Conservation (phyloP, 441 rosid genomes). For the Adansonia rubrostipa region DNA sequence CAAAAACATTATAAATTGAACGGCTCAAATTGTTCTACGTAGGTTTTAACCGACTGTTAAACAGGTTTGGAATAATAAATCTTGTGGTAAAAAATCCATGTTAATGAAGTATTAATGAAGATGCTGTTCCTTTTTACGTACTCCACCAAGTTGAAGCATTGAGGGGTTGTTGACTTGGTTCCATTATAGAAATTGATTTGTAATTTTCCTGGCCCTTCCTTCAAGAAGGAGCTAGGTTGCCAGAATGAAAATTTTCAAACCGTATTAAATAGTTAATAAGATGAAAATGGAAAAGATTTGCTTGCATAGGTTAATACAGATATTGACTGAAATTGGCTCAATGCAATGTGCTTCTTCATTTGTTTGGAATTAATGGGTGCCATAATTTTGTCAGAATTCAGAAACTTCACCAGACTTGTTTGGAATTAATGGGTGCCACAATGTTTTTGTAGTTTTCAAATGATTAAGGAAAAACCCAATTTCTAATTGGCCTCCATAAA, state of each 20-base stretch:
- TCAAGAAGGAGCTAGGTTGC: not conserved
- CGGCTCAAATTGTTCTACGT: not conserved
- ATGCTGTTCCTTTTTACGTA: not conserved
- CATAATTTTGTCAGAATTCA: not conserved
- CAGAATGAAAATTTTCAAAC: not conserved
- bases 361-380: not conserved
- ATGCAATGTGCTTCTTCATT: not conserved
- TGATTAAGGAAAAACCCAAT: not conserved
- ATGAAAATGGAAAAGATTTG: not conserved
- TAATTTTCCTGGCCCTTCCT: not conserved
- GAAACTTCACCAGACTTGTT: not conserved
- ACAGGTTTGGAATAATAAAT: not conserved
- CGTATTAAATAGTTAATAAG: not conserved
- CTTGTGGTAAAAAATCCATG: not conserved
- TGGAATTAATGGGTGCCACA: not conserved
- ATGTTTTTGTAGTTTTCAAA: not conserved
- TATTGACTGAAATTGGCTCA: not conserved
- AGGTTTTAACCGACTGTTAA: not conserved
- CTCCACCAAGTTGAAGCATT: not conserved
- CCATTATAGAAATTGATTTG: not conserved
- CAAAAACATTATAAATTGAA: not conserved
- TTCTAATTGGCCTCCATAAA: constrained; percentile 28
- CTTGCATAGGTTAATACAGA: not conserved
- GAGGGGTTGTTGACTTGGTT: not conserved
- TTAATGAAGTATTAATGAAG: not conserved